Base-by-base conservation (phyloP, 129 eudicot species). In the Scalesia atractyloides region DNA sequence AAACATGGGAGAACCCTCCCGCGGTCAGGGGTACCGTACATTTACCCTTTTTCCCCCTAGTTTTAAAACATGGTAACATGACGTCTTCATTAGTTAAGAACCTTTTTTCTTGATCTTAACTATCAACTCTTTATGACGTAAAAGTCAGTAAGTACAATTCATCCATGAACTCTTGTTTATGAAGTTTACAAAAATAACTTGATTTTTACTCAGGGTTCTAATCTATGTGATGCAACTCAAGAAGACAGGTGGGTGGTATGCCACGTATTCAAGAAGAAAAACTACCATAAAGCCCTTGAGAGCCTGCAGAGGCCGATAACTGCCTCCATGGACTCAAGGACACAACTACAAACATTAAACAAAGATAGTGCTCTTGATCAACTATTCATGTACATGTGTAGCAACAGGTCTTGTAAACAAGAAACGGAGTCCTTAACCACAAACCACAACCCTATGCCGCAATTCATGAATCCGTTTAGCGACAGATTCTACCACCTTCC, bases 361-460 rank as follows among this genome's bases (percentile, higher is more conserved):
- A 79, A 76, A 4, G 89, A 77, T n/a, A 82, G 85, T 12, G 88
- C 80, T 24, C 74, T 89, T 16, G 96, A 89, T 59, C 87, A 89
- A 48, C 73, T 89, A 70, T 87, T 89, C 17, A 71, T 73, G 66
- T 84, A 78, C 77, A 86, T 86, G 86, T 84, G 84, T 54, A 64
- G 26, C 77, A 64, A 17, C 54, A 76, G 68, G 37, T 76, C 86
- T 9, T 84, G 84, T 77, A 84, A 79, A 56, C 73, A 75, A 34
- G 84, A 84, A 70, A 56, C 60, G 59, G 76, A 73, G 18, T 64
- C 82, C 11, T 19, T 71, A 41, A 71, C 19, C 41, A 56, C 48
- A 72, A 60, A 65, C 24, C 79, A 70, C 57, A 72, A 76, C 67
- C 53, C 51, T 11, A 72, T 47, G 68, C 64, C 77, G 0, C 87